Evolutionary conservation across 177 flowering plant species (phyloP).

Genomic region (Vitis hybrid): DNA sequence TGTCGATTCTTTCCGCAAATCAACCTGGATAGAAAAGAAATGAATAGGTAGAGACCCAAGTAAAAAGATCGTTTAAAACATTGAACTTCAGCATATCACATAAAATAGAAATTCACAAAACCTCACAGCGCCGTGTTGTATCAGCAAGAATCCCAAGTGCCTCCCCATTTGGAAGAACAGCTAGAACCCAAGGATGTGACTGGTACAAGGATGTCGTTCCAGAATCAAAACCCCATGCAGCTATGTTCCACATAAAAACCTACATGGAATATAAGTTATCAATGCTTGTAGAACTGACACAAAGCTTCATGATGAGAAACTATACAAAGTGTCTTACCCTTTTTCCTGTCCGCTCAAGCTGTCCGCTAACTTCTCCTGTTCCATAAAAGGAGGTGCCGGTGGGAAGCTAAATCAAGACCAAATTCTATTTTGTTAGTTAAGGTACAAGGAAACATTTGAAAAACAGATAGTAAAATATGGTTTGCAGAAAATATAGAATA

Average conservation of each 20-base stretch:
- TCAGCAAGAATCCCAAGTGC: conserved; percentile 87
- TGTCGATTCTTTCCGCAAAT: conserved; percentile 53
- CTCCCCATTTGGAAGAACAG: conserved; percentile 69
- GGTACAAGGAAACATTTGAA: background rate
- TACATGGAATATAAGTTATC: no score
- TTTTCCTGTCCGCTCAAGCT: conserved; percentile 80
- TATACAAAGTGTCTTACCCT: conserved; percentile 49
- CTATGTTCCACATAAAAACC: conserved; percentile 24
- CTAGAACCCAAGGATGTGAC: conserved; percentile 85
- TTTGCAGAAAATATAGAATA: background rate
- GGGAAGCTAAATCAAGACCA: conserved; percentile 60
- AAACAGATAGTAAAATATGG: background rate
- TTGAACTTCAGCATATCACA: background rate
- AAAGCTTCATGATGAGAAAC: background rate
- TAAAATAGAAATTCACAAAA: conserved; percentile 20
- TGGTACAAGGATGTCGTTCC: conserved; percentile 72
- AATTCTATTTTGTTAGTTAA: conserved; percentile 15
- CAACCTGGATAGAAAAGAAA: conserved; percentile 51
- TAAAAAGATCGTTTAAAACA: background rate
- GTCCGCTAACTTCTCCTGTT: conserved; percentile 86
- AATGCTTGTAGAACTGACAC: background rate
- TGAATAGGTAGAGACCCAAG: background rate
- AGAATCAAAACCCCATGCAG: conserved; percentile 82
- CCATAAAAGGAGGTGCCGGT: conserved; percentile 78
- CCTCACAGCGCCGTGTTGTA: conserved; percentile 83